Evolutionary conservation across 116 monocot species (phyloP).

Genomic region (Dioscorea cayenensis): DNA sequence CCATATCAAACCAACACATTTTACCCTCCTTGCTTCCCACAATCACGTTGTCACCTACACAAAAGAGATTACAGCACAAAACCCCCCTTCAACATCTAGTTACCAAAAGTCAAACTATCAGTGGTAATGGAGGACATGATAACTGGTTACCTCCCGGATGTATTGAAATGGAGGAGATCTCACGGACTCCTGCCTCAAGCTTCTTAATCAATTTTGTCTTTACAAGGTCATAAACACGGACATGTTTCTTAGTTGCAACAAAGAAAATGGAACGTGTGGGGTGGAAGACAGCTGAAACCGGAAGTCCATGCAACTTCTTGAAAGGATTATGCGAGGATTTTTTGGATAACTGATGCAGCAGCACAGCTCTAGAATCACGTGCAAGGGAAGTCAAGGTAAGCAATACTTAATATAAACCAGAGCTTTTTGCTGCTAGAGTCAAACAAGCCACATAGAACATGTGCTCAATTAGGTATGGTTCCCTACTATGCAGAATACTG

Average conservation of each 20-base stretch:
- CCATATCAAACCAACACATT: slow-evolving; percentile 98
- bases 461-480: background rate
- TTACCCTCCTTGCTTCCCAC: slow-evolving; percentile 98
- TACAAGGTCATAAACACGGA: slow-evolving; percentile 81
- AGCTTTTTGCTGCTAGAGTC: background rate
- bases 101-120: background rate
- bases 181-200: slow-evolving; percentile 78
- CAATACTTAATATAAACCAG: background rate
- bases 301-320: slow-evolving; percentile 77
- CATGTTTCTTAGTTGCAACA: slow-evolving; percentile 81
- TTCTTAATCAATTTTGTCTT: slow-evolving; percentile 67
- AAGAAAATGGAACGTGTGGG: slow-evolving; percentile 68
- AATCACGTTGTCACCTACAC: slow-evolving; percentile 90
- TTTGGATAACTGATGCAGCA: slow-evolving; percentile 90
- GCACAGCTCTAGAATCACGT: slow-evolving; percentile 88
- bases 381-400: slow-evolving; percentile 45
- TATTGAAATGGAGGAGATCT: slow-evolving; percentile 80
- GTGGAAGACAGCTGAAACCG: slow-evolving; percentile 82
- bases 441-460: background rate
- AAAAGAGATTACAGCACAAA: background rate
- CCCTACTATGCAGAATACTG: background rate
- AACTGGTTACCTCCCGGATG: slow-evolving; percentile 69
- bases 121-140: background rate
- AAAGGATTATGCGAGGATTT: slow-evolving; percentile 65
- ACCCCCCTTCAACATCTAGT: background rate